Evolutionary conservation across 1,139 yeast genomes (phyloP), one percentile per base, ranked within the genome.

Genomic region (Suhomyces atakaporum): DNA sequence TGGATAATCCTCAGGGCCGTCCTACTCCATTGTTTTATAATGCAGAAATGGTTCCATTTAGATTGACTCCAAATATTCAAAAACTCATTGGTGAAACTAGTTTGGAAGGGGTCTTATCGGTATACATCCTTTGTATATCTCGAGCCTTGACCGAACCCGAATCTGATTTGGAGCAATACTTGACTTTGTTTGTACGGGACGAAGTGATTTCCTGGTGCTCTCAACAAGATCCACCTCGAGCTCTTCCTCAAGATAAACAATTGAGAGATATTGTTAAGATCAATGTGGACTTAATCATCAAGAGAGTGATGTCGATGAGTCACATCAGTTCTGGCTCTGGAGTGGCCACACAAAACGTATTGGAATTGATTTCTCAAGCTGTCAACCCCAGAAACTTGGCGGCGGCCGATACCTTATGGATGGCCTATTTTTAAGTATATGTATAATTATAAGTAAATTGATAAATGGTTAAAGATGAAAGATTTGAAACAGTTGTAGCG

Each of bases 341-440:
- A 8, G 94, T 94, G 11, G 88, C 95, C n/a, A 88, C 96, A 32
- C 98, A 92, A 58, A 84, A 87, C 44, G 88, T 90, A 23, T 75
- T 92, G 49, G 97, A 92, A 50, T 75, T 92, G 56, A 88, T 94
- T 37, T 84, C 96, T 3, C 94, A 87, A 54, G 97, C 99, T 4
- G 98, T 92, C 10, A 92, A 90, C 56, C 97, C 98, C 22, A 79
- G 96, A 51, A 88, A 88, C 53, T 69, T 94, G 56, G 97, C 97
- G 10, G 81, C 89, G 42, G 85, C 96, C 13, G 98, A 94, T 54
- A 84, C 90, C 20, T 73, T 88, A 45, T 92, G 96, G 94, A 89
- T 92, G 96, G 95, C 98, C 1, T 92, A 89, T 67, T 76, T 90
- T 49, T 84, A 65, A 40, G 11, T 7, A 10, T 6, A 9, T 7